These are phyloP conservation scores for Pichia deserticola DNA, from an alignment of 805 yeast genomes.

Conservation along the genomic window DNA sequence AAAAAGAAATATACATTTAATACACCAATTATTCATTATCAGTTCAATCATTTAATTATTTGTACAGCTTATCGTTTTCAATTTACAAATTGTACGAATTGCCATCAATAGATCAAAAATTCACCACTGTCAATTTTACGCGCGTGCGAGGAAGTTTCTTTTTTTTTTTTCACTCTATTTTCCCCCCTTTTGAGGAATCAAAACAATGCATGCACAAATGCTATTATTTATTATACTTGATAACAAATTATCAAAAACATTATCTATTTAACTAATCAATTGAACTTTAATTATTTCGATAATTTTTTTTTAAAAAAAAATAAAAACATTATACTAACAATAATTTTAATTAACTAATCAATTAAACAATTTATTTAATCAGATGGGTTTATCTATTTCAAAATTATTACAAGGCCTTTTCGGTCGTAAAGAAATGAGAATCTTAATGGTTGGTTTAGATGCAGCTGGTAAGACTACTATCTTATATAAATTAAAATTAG, in stretches of 20 bases:
- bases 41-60: too few relatives aligned
- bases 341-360: too few relatives aligned
- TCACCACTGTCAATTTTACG: constrained; percentile 3
- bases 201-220: too few relatives aligned
- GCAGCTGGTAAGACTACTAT: constrained; percentile 99
- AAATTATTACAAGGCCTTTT: constrained; percentile 91
- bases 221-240: too few relatives aligned
- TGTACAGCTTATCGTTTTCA: too few relatives aligned
- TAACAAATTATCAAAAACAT: too few relatives aligned
- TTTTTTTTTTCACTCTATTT: not conserved
- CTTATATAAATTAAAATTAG: constrained; percentile 87
- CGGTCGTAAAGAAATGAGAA: constrained; percentile 97
- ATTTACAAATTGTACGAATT: not conserved
- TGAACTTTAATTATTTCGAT: too few relatives aligned
- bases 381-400: constrained; percentile 94
- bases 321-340: not conserved
- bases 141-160: constrained; percentile 4
- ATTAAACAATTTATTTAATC: not conserved
- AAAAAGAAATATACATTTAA: too few relatives aligned
- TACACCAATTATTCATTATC: too few relatives aligned
- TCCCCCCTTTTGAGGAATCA: not conserved
- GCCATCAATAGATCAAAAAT: not conserved
- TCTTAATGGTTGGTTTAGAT: constrained; percentile 95
- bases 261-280: too few relatives aligned
- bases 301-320: too few relatives aligned